A percentile compares a stretch with the other conserved stretches of the same genome.
Conservation (phyloP, 2,329 filamentous ascomycete genomes). For the Diaporthe sp. region DNA sequence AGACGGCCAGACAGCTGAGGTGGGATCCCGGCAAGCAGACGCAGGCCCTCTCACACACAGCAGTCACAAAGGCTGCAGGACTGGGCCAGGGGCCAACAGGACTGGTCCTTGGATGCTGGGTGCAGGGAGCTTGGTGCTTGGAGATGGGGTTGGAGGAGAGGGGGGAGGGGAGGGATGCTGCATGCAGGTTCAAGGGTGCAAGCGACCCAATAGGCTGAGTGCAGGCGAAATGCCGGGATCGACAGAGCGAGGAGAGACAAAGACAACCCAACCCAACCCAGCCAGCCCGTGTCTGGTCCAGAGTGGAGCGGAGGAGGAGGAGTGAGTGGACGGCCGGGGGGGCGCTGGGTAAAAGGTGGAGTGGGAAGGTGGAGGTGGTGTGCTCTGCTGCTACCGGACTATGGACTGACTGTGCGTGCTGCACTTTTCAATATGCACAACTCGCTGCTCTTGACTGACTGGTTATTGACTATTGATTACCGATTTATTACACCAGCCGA, state of each 20-base stretch:
- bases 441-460: neutral
- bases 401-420: neutral
- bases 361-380: neutral
- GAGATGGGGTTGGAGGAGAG: neutral
- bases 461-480: neutral
- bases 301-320: neutral
- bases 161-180: slow-evolving; percentile 8
- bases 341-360: neutral
- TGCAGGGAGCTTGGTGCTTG: slow-evolving; percentile 19
- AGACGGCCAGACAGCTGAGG: slow-evolving; percentile 9
- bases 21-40: slow-evolving; percentile 6
- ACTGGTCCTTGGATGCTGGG: slow-evolving; percentile 3
- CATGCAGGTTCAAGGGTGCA: slow-evolving; percentile 33
- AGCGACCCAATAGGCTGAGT: slow-evolving; percentile 31
- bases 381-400: neutral
- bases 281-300: slow-evolving; percentile 18
- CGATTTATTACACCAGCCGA: neutral
- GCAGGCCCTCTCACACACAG: slow-evolving; percentile 8
- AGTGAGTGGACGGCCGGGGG: neutral
- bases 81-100: slow-evolving; percentile 3
- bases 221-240: slow-evolving; percentile 35
- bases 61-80: slow-evolving; percentile 18
- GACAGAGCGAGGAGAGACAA: slow-evolving; percentile 20
- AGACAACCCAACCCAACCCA: slow-evolving; percentile 18
- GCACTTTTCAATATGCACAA: too few species aligned